Conservation (phyloP, 371 early-diverging fungal genomes). For the Rhizoclosmatium hyalinum region DNA sequence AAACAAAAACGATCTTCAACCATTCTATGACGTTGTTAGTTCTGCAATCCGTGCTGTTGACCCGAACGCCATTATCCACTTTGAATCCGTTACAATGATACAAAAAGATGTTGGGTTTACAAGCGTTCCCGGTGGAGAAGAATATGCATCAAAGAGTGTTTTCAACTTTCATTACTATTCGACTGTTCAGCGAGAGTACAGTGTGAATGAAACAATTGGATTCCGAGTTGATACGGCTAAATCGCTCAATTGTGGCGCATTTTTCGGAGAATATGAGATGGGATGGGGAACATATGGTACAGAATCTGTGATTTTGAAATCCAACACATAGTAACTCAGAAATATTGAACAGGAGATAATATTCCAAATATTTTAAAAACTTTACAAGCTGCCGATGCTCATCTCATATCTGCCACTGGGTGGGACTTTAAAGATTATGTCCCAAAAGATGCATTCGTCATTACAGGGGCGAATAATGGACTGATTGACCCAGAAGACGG, state of each 20-base stretch:
- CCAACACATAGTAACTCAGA: neutral
- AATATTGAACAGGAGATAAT: neutral
- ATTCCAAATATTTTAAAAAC: constrained; percentile 3
- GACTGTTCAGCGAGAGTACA: neutral
- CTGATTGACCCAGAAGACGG: constrained; percentile 33
- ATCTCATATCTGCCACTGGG: constrained; percentile 17
- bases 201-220: constrained; percentile 20
- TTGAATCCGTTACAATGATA: constrained; percentile 59
- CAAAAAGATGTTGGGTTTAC: constrained; percentile 54
- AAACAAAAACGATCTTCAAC: constrained; percentile 49
- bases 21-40: constrained; percentile 58
- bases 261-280: constrained; percentile 39
- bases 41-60: constrained; percentile 51
- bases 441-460: neutral
- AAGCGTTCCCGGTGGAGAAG: constrained; percentile 51
- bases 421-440: constrained; percentile 36
- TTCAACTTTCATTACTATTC: constrained; percentile 29
- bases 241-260: constrained; percentile 29
- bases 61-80: constrained; percentile 56
- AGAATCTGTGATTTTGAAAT: no score
- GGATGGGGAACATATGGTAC: constrained; percentile 16
- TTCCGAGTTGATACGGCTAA: constrained; percentile 23
- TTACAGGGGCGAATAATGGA: constrained; percentile 29
- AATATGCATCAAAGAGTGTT: constrained; percentile 21
- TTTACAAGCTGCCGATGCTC: constrained; percentile 4